Evolutionary conservation across 345 rosid genomes (phyloP).

Genomic region (Aquilaria yunnanensis): DNA sequence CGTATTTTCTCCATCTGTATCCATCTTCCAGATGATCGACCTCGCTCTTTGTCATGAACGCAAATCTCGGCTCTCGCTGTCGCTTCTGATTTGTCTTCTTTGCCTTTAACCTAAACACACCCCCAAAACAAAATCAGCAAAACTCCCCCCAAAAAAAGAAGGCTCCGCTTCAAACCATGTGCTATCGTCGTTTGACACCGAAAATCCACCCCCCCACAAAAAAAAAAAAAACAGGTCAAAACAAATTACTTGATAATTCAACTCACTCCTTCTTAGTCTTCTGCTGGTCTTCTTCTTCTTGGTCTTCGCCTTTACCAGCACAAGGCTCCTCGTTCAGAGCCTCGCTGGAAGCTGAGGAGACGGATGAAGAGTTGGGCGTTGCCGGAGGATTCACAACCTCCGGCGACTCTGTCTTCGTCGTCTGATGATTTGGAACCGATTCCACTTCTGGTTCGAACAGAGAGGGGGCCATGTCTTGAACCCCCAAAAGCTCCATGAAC

Average conservation of each 20-base stretch:
- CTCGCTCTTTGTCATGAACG: conserved; percentile 93
- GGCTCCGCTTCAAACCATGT: no score
- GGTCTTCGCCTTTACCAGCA: conserved; percentile 24
- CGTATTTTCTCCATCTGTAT: conserved; percentile 96
- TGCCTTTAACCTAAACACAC: conserved; percentile 51
- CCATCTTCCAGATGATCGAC: conserved; percentile 94
- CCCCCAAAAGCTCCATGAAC: conserved; percentile 45
- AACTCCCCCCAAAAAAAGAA: not conserved
- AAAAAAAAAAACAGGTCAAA: not conserved
- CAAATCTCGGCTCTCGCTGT: conserved; percentile 76
- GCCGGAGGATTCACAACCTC: conserved; percentile 67
- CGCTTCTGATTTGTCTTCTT: conserved; percentile 75
- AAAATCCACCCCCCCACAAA: not conserved
- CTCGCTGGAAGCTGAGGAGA: conserved; percentile 70
- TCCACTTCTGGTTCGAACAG: conserved; percentile 40
- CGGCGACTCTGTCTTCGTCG: conserved; percentile 33
- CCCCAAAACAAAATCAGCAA: not conserved
- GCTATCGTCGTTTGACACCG: not conserved
- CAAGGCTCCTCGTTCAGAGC: conserved; percentile 30
- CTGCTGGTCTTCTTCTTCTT: conserved; percentile 32
- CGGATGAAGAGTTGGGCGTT: conserved; percentile 74
- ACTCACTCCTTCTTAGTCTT: conserved; percentile 74
- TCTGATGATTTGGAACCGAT: conserved; percentile 10
- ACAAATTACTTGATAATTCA: not conserved
- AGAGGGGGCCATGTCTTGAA: conserved; percentile 28